These are phyloP conservation scores for Candida saitoana DNA, from an alignment of 805 yeast genomes.

Conservation along the genomic window DNA sequence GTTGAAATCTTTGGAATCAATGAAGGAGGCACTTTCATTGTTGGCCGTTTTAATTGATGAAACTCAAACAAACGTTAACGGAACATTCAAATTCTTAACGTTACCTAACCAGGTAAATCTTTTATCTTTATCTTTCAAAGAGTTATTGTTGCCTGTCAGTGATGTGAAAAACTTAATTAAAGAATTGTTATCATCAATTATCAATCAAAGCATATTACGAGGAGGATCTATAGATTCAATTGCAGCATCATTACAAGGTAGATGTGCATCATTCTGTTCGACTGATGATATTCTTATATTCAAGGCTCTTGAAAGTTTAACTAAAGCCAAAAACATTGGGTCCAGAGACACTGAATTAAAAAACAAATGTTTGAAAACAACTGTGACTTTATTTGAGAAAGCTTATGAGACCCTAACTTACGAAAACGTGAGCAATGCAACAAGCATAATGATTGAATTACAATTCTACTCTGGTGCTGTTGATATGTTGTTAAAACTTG, in stretches of 20 bases:
- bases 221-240: constrained; percentile 93
- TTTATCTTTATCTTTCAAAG: constrained; percentile 63
- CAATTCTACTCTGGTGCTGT: constrained; percentile 84
- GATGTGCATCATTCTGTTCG: constrained; percentile 93
- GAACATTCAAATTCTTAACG: constrained; percentile 65
- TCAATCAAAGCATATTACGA: constrained; percentile 79
- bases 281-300: constrained; percentile 89
- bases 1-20: constrained; percentile 65
- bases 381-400: constrained; percentile 71
- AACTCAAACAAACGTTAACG: constrained; percentile 51
- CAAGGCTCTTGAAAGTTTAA: constrained; percentile 88
- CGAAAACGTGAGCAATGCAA: constrained; percentile 79
- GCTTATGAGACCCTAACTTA: constrained; percentile 73
- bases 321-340: constrained; percentile 77
- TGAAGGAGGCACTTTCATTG: constrained; percentile 89
- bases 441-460: constrained; percentile 69
- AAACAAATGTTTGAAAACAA: constrained; percentile 61
- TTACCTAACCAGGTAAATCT: constrained; percentile 66
- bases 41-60: constrained; percentile 78
- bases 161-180: constrained; percentile 64
- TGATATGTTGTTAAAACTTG: constrained; percentile 72
- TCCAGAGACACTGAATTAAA: constrained; percentile 66
- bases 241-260: constrained; percentile 81
- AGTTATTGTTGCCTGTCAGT: constrained; percentile 68
- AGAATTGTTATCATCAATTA: constrained; percentile 83